Percentiles rank a stretch among this genome's conserved stretches.
These are phyloP conservation scores for Heterobasidion parviporum DNA, from an alignment of 1,284 basidiomycete species.

Conservation along the genomic window DNA sequence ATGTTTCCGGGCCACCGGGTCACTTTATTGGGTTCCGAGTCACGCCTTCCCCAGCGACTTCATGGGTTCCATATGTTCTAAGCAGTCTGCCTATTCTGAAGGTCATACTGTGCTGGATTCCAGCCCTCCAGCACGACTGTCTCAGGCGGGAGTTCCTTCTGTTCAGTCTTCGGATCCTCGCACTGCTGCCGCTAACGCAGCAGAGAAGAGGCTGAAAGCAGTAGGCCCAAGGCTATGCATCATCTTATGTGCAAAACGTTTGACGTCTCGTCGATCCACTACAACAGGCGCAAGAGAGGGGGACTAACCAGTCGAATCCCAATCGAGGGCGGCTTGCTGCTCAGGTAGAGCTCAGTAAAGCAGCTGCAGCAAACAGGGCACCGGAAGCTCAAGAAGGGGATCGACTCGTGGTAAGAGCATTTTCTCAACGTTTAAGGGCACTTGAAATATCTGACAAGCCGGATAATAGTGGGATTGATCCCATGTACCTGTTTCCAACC, in stretches of 20 bases:
- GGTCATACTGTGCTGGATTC: constrained; percentile 44
- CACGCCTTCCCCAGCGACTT: constrained; percentile 3
- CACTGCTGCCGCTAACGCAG: constrained; percentile 59
- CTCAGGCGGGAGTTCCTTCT: background rate
- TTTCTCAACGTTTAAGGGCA: background rate
- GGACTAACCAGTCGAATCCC: constrained; percentile 53
- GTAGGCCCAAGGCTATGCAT: constrained; percentile 1
- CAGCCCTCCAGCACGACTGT: background rate
- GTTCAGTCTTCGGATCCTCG: constrained; percentile 33
- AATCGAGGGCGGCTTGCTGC: constrained; percentile 55
- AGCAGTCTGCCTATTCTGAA: constrained; percentile 39
- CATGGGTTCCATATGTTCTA: constrained; percentile 69
- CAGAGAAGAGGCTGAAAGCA: constrained; percentile 29
- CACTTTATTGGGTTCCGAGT: too few species aligned
- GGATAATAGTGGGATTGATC: constrained; percentile 2
- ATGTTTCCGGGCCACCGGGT: too few species aligned
- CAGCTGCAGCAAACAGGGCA: constrained; percentile 32
- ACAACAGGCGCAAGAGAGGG: constrained; percentile 43
- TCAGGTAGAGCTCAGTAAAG: constrained; percentile 42
- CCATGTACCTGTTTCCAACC: background rate
- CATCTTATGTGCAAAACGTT: background rate
- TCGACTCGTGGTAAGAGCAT: constrained; percentile 50
- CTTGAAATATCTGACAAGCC: background rate
- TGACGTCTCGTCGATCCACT: constrained; percentile 17
- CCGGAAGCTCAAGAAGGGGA: constrained; percentile 47